These are phyloP conservation scores for Elongisporangium undulatum DNA, from an alignment of 352 stramenopile species.

Conservation along the genomic window DNA sequence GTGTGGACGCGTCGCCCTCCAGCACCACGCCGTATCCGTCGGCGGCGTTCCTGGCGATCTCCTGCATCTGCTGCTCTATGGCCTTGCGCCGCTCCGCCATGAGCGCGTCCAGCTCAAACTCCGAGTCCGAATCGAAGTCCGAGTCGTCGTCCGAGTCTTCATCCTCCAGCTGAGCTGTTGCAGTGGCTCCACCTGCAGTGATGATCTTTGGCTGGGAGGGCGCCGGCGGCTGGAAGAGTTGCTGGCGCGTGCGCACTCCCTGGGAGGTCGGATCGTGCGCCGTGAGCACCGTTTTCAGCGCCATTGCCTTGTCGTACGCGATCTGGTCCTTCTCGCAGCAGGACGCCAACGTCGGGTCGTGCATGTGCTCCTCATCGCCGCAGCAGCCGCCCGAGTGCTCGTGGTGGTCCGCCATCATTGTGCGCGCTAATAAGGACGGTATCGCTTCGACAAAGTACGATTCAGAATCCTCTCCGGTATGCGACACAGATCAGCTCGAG, in stretches of 20 bases:
- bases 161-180: background rate
- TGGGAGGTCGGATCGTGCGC: slow-evolving; percentile 46
- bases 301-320: slow-evolving; percentile 58
- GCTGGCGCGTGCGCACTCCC: slow-evolving; percentile 51
- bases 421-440: background rate
- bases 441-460: background rate
- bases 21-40: slow-evolving; percentile 53
- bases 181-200: background rate
- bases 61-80: slow-evolving; percentile 41
- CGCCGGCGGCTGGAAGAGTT: slow-evolving; percentile 42
- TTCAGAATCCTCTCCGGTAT: background rate
- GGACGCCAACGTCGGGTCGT: slow-evolving; percentile 59
- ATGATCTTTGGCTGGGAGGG: background rate
- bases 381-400: slow-evolving; percentile 1
- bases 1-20: slow-evolving; percentile 13
- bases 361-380: slow-evolving; percentile 23
- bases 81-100: slow-evolving; percentile 33
- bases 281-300: slow-evolving; percentile 55
- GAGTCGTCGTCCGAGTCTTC: slow-evolving; percentile 22
- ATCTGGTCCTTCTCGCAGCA: slow-evolving; percentile 59
- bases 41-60: slow-evolving; percentile 30
- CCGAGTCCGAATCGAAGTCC: slow-evolving; percentile 14
- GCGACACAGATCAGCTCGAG: background rate
- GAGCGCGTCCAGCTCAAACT: slow-evolving; percentile 27
- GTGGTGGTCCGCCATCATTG: background rate